Percentiles rank a stretch among this genome's conserved stretches.
phyloP scores from a whole-genome alignment of 495 filamentous ascomycete species.

The Pyrenula aspistea region DNA sequence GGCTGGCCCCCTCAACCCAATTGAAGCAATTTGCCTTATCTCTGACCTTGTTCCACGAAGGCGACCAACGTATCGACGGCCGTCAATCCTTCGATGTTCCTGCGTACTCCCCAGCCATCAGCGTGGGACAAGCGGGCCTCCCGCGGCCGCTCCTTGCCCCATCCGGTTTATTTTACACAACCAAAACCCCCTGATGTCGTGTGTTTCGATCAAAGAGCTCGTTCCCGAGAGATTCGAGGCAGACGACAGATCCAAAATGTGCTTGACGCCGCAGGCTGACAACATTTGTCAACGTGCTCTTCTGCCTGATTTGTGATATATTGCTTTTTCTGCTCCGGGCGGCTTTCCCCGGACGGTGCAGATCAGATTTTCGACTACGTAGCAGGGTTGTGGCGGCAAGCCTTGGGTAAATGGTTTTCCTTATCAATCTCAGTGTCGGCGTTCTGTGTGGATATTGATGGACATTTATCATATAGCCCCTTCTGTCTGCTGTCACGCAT shows the following conservation, averaged over 20 bases:
- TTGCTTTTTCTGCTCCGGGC: not conserved
- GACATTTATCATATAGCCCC: no score
- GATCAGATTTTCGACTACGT: no score
- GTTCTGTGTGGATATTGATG: no score
- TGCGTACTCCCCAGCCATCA: not conserved
- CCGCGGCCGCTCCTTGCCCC: not conserved
- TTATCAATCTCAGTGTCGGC: not conserved
- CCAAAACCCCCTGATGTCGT: not conserved
- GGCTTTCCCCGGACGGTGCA: not conserved
- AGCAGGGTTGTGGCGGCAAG: not conserved
- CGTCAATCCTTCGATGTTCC: not conserved
- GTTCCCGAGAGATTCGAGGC: no score
- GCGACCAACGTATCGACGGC: not conserved
- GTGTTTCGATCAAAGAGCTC: not conserved
- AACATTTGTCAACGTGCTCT: not conserved
- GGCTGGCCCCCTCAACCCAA: not conserved
- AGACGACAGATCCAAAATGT: no score
- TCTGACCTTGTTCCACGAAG: not conserved
- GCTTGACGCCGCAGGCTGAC: no score
- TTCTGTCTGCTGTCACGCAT: no score
- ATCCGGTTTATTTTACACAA: not conserved
- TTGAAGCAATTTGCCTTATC: not conserved
- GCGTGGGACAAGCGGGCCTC: not conserved
- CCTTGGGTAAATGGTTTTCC: not conserved
- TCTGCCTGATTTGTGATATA: not conserved